Evolutionary conservation across 2,329 filamentous ascomycete species (phyloP), one percentile per base, ranked within the genome.

Genomic region (Colletotrichum lini): DNA sequence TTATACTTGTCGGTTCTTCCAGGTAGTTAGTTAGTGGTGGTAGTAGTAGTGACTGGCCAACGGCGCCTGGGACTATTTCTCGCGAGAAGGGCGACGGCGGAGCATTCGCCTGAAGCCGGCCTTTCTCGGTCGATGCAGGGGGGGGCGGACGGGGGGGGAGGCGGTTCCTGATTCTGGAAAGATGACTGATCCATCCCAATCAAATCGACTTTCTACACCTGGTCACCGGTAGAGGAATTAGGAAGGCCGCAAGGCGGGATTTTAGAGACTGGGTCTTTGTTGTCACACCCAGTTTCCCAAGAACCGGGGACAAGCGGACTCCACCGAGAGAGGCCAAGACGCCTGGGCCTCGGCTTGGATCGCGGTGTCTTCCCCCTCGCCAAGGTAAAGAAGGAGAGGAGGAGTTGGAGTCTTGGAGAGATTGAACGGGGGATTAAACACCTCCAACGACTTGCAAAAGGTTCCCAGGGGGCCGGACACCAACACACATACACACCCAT

Each of bases 151-250:
- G 61, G 53, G 40, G 52, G 45, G 18, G 53, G 38, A 13, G 12
- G 35, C 35, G n/a, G 49, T 26, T 16, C 40, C 42, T 47, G 38
- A 45, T 49, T 35, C 57, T 49, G 42, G 57, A 49, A 38, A 42
- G 42, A 18, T 26, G 15, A 60, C 18, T 38, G 65, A 26, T 45
- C 54, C 56, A 67, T 70, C 57, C 54, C 49, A 70, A 70, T 70
- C 67, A 62, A 66, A 62, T 50, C 16, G 35, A 21, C 47, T 65
- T 42, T 30, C 57, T 52, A 50, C 67, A 67, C 67, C 67, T 52
- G 63, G 67, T 67, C 67, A 62, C 67, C 63, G 67, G 67, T 70
- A 42, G 60, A 67, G 45, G 57, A 12, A 67, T 67, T 70, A 42
- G 67, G 67, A 70, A 70, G 67, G 59, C 65, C 26, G 26, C 26